These are phyloP conservation scores for Paecilomyces sp. DNA, from an alignment of 2,329 filamentous ascomycete genomes.

Conservation along the genomic window DNA sequence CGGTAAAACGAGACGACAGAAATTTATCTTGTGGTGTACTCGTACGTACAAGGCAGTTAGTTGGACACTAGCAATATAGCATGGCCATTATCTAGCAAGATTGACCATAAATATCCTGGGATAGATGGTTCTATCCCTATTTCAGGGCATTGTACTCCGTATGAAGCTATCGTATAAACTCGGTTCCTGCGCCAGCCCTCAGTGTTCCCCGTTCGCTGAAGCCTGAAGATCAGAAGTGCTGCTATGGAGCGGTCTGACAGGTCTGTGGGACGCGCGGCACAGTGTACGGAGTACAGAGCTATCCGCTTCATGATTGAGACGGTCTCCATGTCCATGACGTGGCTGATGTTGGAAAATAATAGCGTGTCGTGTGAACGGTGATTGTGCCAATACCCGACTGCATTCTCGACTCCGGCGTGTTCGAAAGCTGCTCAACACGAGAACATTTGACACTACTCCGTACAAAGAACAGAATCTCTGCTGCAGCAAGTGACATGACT, in stretches of 20 bases:
- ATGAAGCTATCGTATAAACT: background rate
- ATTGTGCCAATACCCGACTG: background rate
- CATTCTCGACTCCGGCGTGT: background rate
- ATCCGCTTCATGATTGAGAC: background rate
- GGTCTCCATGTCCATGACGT: background rate
- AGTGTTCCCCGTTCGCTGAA: background rate
- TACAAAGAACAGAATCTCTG: background rate
- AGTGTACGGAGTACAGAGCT: background rate
- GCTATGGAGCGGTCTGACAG: background rate
- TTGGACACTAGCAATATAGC: too few relatives aligned
- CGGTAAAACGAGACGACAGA: background rate
- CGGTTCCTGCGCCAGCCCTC: background rate
- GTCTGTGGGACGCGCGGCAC: background rate
- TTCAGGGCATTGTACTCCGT: background rate
- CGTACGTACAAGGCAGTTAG: too few relatives aligned
- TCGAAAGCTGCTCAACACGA: background rate
- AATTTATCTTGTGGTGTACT: background rate
- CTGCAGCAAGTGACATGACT: background rate
- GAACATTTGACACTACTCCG: background rate
- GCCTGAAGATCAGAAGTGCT: background rate
- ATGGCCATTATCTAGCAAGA: background rate
- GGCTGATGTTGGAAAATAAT: background rate
- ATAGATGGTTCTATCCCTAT: too few relatives aligned
- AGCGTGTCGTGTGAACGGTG: background rate
- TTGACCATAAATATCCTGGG: too few relatives aligned